Percentiles rank a stretch among this genome's conserved stretches.
Conservation (phyloP, 306 rosid species). For the Trifolium subterraneum region DNA sequence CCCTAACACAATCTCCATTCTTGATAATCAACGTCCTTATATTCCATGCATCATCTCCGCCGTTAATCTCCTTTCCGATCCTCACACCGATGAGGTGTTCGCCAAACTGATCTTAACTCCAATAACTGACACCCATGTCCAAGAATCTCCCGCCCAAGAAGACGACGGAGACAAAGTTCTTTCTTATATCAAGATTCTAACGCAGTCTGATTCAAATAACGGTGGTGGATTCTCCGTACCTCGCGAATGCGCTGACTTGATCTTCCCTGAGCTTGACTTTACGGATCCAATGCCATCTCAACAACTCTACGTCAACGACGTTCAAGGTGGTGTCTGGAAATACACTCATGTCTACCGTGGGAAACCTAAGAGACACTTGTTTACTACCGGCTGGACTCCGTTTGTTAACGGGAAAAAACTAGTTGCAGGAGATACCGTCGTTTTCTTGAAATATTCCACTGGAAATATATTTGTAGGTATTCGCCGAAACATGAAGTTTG, state of each 20-base stretch:
- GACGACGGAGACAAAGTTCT: constrained; percentile 35
- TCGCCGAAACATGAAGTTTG: constrained; percentile 45
- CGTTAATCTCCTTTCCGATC: constrained; percentile 55
- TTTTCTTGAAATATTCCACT: constrained; percentile 53
- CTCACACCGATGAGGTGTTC: constrained; percentile 66
- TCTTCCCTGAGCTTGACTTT: constrained; percentile 65
- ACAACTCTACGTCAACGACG: constrained; percentile 55
- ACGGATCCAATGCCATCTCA: constrained; percentile 63
- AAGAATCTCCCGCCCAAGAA: not conserved
- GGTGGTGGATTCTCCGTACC: constrained; percentile 87
- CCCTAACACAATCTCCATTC: constrained; percentile 44
- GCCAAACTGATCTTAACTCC: constrained; percentile 51
- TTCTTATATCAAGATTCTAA: constrained; percentile 63
- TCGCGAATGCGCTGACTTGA: constrained; percentile 62
- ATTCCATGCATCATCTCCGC: constrained; percentile 44
- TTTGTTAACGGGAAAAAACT: constrained; percentile 72
- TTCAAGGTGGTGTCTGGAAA: constrained; percentile 61
- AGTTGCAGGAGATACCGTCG: constrained; percentile 69
- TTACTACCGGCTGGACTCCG: constrained; percentile 84
- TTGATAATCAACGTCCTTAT: constrained; percentile 4
- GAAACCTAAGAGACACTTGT: constrained; percentile 72
- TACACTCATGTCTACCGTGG: constrained; percentile 72
- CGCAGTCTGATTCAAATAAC: constrained; percentile 75
- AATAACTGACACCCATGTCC: not conserved
- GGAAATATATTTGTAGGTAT: constrained; percentile 58